These are phyloP conservation scores for Geum urbanum DNA, from an alignment of 306 rosid species.

Conservation along the genomic window DNA sequence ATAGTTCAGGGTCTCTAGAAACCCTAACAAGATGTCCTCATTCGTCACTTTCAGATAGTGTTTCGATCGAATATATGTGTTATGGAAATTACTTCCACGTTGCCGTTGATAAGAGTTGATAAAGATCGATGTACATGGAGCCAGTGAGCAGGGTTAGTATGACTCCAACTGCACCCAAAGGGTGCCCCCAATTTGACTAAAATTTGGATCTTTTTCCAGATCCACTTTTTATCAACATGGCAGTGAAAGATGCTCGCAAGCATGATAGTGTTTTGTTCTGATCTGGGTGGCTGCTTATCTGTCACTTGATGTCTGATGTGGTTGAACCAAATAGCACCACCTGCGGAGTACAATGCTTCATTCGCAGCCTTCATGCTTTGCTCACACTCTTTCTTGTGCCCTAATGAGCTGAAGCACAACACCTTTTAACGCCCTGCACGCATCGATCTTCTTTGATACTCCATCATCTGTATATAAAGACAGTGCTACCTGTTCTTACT, in stretches of 20 bases:
- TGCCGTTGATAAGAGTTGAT: neutral
- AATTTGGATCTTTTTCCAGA: neutral
- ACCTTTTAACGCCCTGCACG: neutral
- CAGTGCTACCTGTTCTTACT: neutral
- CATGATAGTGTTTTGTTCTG: neutral
- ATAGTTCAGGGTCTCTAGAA: neutral
- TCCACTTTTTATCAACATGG: neutral
- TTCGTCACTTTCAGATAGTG: neutral
- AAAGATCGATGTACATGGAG: too few relatives aligned
- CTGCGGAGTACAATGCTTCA: neutral
- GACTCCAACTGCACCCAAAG: conserved; percentile 16
- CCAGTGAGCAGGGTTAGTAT: neutral
- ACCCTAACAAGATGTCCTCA: neutral
- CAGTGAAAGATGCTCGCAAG: neutral
- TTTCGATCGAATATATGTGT: neutral
- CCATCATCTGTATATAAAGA: conserved; percentile 8
- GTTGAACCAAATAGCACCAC: conserved; percentile 6
- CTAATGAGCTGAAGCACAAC: neutral
- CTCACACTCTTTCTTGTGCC: conserved; percentile 32
- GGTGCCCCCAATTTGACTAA: neutral
- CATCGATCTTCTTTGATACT: neutral
- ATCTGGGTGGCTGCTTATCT: conserved; percentile 7
- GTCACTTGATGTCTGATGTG: conserved; percentile 19
- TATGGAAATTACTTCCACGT: neutral
- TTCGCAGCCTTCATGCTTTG: conserved; percentile 4